Evolutionary conservation across 768 basidiomycete genomes (phyloP).

Genomic region (Tricholoma bakamatsutake): DNA sequence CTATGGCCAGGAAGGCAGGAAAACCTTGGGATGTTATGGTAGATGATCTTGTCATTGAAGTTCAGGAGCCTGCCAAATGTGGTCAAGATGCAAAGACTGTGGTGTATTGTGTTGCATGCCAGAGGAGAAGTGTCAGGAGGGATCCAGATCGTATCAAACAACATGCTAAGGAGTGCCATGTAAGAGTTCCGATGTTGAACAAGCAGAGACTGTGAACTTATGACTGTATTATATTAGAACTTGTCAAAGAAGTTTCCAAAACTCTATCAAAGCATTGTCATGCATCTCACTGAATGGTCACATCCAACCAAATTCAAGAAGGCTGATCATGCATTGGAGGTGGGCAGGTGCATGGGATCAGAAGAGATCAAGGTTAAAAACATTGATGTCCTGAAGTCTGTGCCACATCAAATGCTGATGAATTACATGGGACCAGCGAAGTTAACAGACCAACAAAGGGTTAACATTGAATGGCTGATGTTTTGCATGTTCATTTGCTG

Average conservation of each 20-base stretch:
- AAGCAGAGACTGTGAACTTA: neutral
- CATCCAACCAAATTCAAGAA: conserved; percentile 12
- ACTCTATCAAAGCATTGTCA: neutral
- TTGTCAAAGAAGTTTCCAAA: neutral
- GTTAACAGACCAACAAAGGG: conserved; percentile 5
- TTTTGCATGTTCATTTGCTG: conserved; percentile 19
- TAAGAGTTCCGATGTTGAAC: neutral
- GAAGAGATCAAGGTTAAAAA: neutral
- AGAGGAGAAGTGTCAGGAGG: conserved; percentile 3
- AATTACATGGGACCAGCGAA: conserved; percentile 11
- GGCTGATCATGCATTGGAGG: neutral
- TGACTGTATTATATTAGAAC: neutral
- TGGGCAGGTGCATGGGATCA: no score
- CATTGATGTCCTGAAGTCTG: neutral
- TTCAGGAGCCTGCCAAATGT: neutral
- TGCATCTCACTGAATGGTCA: neutral
- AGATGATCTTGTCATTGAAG: conserved; percentile 10
- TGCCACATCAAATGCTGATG: neutral
- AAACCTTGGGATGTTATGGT: conserved; percentile 7
- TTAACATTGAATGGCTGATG: conserved; percentile 10
- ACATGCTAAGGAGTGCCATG: conserved; percentile 12
- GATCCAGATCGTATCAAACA: conserved; percentile 9
- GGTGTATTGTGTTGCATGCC: conserved; percentile 13
- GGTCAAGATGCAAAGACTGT: no score
- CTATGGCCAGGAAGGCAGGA: conserved; percentile 4